A percentile compares a stretch with the other conserved stretches of the same genome.
phyloP scores from a whole-genome alignment of 2,329 filamentous ascomycete species.

The Chaetomiaceae sp. region DNA sequence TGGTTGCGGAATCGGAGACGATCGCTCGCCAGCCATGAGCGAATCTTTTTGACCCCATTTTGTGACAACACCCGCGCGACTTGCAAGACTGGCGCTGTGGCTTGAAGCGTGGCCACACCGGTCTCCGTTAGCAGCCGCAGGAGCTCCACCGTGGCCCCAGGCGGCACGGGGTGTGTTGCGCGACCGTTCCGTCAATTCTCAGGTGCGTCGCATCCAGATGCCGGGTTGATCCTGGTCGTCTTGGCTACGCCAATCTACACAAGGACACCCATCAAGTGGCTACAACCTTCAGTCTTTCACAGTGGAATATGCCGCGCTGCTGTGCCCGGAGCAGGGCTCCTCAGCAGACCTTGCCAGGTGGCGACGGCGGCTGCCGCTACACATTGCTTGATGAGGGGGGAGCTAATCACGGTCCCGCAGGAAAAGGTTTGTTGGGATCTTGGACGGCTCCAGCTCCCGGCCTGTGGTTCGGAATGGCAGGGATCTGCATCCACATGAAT shows the following conservation, averaged over 20 bases:
- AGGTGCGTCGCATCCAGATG: neutral
- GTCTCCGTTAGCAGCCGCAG: neutral
- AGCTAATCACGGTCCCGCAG: too few relatives aligned
- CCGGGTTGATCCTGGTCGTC: neutral
- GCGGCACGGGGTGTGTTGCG: neutral
- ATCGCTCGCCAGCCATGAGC: neutral
- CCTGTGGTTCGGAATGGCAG: conserved; percentile 1
- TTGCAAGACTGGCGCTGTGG: neutral
- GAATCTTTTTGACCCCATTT: too few relatives aligned
- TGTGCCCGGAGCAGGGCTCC: neutral
- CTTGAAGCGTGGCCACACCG: neutral
- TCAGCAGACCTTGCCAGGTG: neutral
- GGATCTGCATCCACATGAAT: conserved; percentile 17
- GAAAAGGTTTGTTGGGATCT: neutral
- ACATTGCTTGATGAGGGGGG: too few relatives aligned
- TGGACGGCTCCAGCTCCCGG: neutral
- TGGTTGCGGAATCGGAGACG: neutral
- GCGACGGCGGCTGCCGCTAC: neutral
- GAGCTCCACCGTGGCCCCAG: too few relatives aligned
- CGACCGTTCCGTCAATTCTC: neutral
- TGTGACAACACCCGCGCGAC: too few relatives aligned
- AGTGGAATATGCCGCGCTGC: neutral
- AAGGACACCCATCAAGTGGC: neutral
- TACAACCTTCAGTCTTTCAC: too few relatives aligned
- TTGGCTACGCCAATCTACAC: neutral